These are phyloP conservation scores for Acer yangbiense DNA, from an alignment of 345 rosid genomes.

Conservation along the genomic window DNA sequence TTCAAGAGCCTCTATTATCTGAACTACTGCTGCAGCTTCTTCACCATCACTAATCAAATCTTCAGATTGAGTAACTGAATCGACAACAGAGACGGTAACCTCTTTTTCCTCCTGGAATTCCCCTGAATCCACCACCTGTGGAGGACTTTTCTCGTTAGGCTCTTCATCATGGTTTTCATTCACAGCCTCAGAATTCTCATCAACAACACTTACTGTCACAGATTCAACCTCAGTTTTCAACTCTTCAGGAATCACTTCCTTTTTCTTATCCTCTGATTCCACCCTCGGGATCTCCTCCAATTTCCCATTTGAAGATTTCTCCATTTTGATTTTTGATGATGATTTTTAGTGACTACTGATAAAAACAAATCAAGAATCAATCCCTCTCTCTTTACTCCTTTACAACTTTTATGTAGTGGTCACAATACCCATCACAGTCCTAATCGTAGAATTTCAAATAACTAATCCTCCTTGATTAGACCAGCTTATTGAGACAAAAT, in stretches of 20 bases:
- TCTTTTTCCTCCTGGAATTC: conserved; percentile 21
- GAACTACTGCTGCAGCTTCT: conserved; percentile 9
- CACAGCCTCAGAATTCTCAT: conserved; percentile 11
- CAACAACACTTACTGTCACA: conserved; percentile 15
- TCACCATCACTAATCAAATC: conserved; percentile 10
- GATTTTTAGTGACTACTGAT: conserved; percentile 2
- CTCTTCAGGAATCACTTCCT: conserved; percentile 13
- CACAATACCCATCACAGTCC: not conserved
- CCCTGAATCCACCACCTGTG: conserved; percentile 15
- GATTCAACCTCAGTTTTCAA: conserved; percentile 18
- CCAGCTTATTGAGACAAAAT: not conserved
- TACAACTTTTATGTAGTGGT: not conserved
- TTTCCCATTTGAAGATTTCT: conserved; percentile 28
- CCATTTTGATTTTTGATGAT: conserved; percentile 25
- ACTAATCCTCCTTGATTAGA: not conserved
- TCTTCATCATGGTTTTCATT: conserved; percentile 18
- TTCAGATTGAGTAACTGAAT: conserved; percentile 19
- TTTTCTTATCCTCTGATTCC: conserved; percentile 18
- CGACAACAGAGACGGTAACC: conserved; percentile 16
- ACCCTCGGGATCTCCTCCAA: conserved; percentile 24
- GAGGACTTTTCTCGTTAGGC: conserved; percentile 3
- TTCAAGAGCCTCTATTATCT: conserved; percentile 16
- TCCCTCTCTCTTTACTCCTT: conserved; percentile 7
- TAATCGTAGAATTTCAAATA: not conserved
- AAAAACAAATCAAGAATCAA: not conserved